These are phyloP conservation scores for Saturnispora hagleri DNA, from an alignment of 805 yeast species.

Conservation along the genomic window DNA sequence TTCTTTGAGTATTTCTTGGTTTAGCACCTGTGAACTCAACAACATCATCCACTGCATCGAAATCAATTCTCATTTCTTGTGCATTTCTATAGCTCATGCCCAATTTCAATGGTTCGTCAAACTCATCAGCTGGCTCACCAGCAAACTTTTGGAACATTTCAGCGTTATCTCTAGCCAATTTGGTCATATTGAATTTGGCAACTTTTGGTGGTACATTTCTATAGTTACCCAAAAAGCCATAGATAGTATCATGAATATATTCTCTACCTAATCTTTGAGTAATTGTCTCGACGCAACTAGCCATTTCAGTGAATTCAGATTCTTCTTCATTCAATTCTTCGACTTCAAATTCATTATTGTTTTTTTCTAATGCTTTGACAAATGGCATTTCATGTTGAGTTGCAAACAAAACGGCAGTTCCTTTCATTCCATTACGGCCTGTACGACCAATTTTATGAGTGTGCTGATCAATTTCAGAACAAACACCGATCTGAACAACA, in stretches of 20 bases:
- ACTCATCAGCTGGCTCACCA: conserved; percentile 12
- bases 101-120: conserved; percentile 6
- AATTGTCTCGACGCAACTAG: conserved; percentile 20
- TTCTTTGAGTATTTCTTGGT: conserved; percentile 7
- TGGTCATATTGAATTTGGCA: conserved; percentile 26
- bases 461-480: conserved; percentile 66
- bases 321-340: conserved; percentile 30
- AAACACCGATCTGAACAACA: conserved; percentile 78
- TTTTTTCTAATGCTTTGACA: conserved; percentile 38
- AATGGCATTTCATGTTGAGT: conserved; percentile 51
- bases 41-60: conserved; percentile 19
- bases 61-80: conserved; percentile 22
- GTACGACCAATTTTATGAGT: conserved; percentile 95
- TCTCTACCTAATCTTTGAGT: conserved; percentile 10
- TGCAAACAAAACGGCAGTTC: conserved; percentile 56
- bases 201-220: conserved; percentile 17
- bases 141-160: conserved; percentile 23
- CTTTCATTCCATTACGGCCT: conserved; percentile 81
- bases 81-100: conserved; percentile 15
- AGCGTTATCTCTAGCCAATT: conserved; percentile 27
- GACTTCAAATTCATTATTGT: conserved; percentile 47
- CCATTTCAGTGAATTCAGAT: conserved; percentile 29
- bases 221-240: conserved; percentile 14
- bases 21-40: conserved; percentile 27
- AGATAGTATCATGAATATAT: conserved; percentile 12